phyloP scores from a whole-genome alignment of 2,329 filamentous ascomycete species.

The Fusarium tanahbumbuense region DNA sequence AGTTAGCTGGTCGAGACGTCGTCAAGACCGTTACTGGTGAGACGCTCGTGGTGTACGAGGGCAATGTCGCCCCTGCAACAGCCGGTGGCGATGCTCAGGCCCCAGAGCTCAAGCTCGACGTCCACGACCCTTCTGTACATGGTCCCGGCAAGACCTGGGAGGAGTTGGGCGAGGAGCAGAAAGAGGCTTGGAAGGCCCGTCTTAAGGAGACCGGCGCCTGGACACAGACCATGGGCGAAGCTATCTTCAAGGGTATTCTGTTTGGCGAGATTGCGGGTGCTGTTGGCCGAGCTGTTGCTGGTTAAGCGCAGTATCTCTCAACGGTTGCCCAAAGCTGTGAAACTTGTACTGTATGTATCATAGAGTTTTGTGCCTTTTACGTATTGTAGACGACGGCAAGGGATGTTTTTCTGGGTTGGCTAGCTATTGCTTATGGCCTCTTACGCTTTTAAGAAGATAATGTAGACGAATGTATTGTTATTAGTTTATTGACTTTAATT shows the following conservation, averaged over 20 bases:
- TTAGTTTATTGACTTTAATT: not conserved
- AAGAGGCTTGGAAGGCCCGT: slow-evolving; percentile 74
- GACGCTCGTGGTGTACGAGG: slow-evolving; percentile 54
- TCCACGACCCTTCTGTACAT: slow-evolving; percentile 61
- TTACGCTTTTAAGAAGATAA: slow-evolving; percentile 15
- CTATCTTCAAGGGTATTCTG: slow-evolving; percentile 79
- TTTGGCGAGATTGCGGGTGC: slow-evolving; percentile 78
- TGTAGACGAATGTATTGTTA: slow-evolving; percentile 5
- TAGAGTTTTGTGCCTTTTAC: slow-evolving; percentile 12
- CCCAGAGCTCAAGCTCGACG: slow-evolving; percentile 54
- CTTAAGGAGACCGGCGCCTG: slow-evolving; percentile 79
- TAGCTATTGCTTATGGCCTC: not conserved
- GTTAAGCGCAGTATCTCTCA: slow-evolving; percentile 37
- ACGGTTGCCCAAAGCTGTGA: not conserved
- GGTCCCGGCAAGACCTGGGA: slow-evolving; percentile 75
- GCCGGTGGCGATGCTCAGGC: slow-evolving; percentile 34
- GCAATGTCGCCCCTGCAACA: slow-evolving; percentile 26
- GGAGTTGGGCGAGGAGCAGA: slow-evolving; percentile 72
- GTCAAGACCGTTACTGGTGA: slow-evolving; percentile 50
- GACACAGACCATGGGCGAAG: slow-evolving; percentile 82
- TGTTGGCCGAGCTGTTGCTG: slow-evolving; percentile 65
- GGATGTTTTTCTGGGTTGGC: slow-evolving; percentile 5
- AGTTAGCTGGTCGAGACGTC: slow-evolving; percentile 52
- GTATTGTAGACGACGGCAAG: slow-evolving; percentile 16
- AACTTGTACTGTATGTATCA: slow-evolving; percentile 27